Evolutionary conservation across 2,329 filamentous ascomycete species (phyloP).

Genomic region (Spiromastix sp.): DNA sequence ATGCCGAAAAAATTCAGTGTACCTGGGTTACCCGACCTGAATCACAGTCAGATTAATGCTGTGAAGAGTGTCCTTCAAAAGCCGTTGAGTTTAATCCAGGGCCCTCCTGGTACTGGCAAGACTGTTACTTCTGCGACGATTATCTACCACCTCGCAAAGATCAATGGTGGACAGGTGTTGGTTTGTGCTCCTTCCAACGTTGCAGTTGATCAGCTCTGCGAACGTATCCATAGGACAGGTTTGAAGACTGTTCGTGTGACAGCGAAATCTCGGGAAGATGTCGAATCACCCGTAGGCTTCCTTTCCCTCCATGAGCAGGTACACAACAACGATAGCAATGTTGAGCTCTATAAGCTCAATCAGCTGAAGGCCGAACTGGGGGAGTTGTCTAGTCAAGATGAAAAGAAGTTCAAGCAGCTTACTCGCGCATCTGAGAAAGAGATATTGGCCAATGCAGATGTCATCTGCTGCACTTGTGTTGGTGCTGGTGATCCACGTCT

Average conservation of each 20-base stretch:
- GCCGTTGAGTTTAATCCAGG: slow-evolving; percentile 90
- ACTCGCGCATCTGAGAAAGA: slow-evolving; percentile 90
- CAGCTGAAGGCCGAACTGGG: slow-evolving; percentile 87
- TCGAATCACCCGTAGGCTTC: slow-evolving; percentile 96
- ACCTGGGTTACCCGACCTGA: slow-evolving; percentile 85
- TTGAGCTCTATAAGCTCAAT: slow-evolving; percentile 82
- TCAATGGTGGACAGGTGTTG: slow-evolving; percentile 86
- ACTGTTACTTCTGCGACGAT: slow-evolving; percentile 98
- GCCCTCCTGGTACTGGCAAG: slow-evolving; percentile 93
- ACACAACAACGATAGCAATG: slow-evolving; percentile 92
- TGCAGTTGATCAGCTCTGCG: slow-evolving; percentile 93
- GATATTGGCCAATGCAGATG: slow-evolving; percentile 88
- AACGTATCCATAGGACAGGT: slow-evolving; percentile 88
- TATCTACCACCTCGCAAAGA: slow-evolving; percentile 93
- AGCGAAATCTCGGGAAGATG: slow-evolving; percentile 97
- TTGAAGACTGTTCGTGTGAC: slow-evolving; percentile 95
- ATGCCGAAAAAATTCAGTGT: slow-evolving; percentile 96
- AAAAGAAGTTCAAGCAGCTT: slow-evolving; percentile 96
- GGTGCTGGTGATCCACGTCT: slow-evolving; percentile 92
- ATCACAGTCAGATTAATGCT: slow-evolving; percentile 89
- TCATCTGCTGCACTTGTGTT: slow-evolving; percentile 97
- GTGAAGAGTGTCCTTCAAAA: slow-evolving; percentile 93
- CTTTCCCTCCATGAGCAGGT: slow-evolving; percentile 94
- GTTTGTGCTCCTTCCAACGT: slow-evolving; percentile 98
- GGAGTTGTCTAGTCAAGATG: slow-evolving; percentile 87